A percentile compares a stretch with the other conserved stretches of the same genome.
Evolutionary conservation across 768 basidiomycete species (phyloP).

Genomic region (Amanita inopinata): DNA sequence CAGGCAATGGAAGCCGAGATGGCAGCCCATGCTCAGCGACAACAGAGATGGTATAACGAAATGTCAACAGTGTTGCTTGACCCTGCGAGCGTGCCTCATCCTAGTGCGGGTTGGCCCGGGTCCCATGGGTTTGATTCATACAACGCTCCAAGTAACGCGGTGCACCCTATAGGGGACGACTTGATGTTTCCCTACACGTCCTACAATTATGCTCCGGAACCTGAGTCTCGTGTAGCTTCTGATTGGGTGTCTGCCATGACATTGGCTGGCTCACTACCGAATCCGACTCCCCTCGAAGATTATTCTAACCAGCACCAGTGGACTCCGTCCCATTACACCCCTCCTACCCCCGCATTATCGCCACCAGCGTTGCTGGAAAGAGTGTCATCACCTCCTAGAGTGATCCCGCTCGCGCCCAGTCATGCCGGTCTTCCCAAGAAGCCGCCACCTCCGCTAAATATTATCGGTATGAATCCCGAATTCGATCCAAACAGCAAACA

Average conservation of each 20-base stretch:
- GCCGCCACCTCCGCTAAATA: conserved; percentile 12
- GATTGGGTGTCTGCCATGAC: conserved; percentile 36
- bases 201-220: conserved; percentile 3
- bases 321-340: conserved; percentile 5
- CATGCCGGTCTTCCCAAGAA: not conserved
- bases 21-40: conserved; percentile 9
- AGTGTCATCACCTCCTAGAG: conserved; percentile 1
- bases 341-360: conserved; percentile 3
- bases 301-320: conserved; percentile 5
- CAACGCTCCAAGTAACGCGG: too few species aligned
- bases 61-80: not conserved
- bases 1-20: conserved; percentile 21
- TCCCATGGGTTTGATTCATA: not conserved
- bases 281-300: conserved; percentile 7
- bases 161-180: too few species aligned
- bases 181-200: conserved; percentile 3
- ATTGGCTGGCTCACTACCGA: conserved; percentile 17
- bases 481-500: conserved; percentile 35
- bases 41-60: conserved; percentile 7
- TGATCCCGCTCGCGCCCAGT: not conserved
- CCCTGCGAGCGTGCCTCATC: not conserved
- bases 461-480: conserved; percentile 39
- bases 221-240: conserved; percentile 11
- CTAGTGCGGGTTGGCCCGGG: not conserved
- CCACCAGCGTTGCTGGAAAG: conserved; percentile 9